Conservation (phyloP, 257 asterid species). For the Solanum gracilifrons region DNA sequence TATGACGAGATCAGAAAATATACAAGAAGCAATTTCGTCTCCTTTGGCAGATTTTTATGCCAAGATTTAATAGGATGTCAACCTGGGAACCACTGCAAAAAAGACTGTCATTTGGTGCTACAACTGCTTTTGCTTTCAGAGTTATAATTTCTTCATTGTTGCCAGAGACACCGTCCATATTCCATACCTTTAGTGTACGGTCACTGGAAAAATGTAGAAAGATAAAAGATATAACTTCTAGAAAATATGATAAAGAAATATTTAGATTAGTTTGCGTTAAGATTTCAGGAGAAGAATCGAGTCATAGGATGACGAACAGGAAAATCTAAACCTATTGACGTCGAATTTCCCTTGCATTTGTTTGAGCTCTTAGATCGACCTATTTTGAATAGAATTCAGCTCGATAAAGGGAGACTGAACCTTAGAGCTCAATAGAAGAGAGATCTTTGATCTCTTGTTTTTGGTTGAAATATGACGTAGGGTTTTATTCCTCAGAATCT, state of each 20-base stretch:
- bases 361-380: too few species aligned
- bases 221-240: too few species aligned
- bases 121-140: slow-evolving; percentile 80
- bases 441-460: too few species aligned
- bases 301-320: neutral
- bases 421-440: too few species aligned
- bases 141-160: slow-evolving; percentile 29
- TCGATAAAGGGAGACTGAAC: too few species aligned
- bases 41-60: neutral
- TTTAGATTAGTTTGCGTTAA: neutral
- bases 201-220: slow-evolving; percentile 39
- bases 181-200: slow-evolving; percentile 85
- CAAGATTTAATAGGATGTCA: slow-evolving; percentile 1
- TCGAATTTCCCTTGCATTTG: too few species aligned
- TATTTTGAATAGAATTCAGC: too few species aligned
- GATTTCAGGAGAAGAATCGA: neutral
- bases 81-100: slow-evolving; percentile 98
- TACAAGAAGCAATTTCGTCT: neutral
- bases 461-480: too few species aligned
- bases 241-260: neutral
- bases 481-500: too few species aligned
- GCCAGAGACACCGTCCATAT: slow-evolving; percentile 50
- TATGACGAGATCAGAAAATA: slow-evolving; percentile 1
- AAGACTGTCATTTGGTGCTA: slow-evolving; percentile 88
- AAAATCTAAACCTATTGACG: too few species aligned